phyloP scores from a whole-genome alignment of 805 yeast genomes.

The Grigorovia transvaalensis region DNA sequence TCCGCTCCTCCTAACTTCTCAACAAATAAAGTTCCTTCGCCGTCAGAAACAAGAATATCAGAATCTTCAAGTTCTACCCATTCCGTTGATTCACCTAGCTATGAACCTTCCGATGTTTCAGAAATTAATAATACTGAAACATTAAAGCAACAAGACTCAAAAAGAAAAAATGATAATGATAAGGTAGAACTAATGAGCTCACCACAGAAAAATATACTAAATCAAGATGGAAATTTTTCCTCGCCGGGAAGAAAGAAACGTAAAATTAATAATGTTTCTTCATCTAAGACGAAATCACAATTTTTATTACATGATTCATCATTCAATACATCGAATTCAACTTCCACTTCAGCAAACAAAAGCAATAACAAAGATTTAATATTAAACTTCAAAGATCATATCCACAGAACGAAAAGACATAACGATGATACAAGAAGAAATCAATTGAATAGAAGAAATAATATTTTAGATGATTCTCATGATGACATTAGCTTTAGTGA shows the following conservation, averaged over 20 bases:
- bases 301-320: neutral
- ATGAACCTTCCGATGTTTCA: neutral
- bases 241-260: conserved; percentile 10
- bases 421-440: neutral
- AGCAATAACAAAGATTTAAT: conserved; percentile 10
- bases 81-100: neutral
- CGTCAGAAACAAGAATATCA: neutral
- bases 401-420: conserved; percentile 8
- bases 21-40: neutral
- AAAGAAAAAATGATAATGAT: neutral
- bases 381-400: conserved; percentile 17
- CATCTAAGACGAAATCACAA: neutral
- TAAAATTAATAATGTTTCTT: conserved; percentile 6
- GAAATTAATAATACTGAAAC: neutral
- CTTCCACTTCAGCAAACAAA: neutral
- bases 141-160: neutral
- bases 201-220: neutral
- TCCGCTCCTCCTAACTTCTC: neutral
- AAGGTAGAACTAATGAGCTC: neutral
- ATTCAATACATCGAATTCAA: neutral
- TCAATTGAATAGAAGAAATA: conserved; percentile 16
- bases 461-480: conserved; percentile 23
- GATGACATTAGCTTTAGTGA: conserved; percentile 26
- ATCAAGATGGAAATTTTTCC: neutral
- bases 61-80: neutral